Evolutionary conservation across 192 early-diverging fungal genomes (phyloP).

Genomic region (Podila verticillata): DNA sequence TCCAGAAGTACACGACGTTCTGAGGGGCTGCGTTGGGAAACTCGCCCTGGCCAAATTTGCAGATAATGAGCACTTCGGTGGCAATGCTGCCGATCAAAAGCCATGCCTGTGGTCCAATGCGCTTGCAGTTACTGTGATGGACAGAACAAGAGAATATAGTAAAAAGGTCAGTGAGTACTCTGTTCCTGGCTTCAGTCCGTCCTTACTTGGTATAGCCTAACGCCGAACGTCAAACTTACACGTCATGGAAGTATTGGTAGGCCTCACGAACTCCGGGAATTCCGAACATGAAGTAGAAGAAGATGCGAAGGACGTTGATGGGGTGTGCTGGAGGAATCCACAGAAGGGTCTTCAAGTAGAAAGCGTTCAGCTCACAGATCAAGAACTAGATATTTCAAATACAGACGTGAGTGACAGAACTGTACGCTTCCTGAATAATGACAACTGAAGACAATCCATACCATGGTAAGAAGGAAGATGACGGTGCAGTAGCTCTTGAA

Average conservation of each 20-base stretch:
- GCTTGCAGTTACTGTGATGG: slow-evolving; percentile 75
- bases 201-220: too few relatives aligned
- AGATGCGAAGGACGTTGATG: slow-evolving; percentile 80
- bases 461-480: slow-evolving; percentile 75
- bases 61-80: slow-evolving; percentile 90
- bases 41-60: slow-evolving; percentile 91
- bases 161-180: neutral
- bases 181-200: neutral
- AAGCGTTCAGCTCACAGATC: slow-evolving; percentile 89
- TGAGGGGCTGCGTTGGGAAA: slow-evolving; percentile 83
- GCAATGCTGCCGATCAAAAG: slow-evolving; percentile 85
- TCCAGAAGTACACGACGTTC: slow-evolving; percentile 80
- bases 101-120: slow-evolving; percentile 96
- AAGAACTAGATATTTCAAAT: slow-evolving; percentile 61
- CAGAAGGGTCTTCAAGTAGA: slow-evolving; percentile 93
- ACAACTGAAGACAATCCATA: slow-evolving; percentile 33
- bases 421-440: neutral
- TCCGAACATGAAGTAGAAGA: slow-evolving; percentile 86
- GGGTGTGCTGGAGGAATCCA: slow-evolving; percentile 92
- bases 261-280: slow-evolving; percentile 89
- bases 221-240: slow-evolving; percentile 7
- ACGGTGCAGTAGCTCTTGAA: slow-evolving; percentile 90
- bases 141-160: neutral
- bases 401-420: neutral
- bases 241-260: slow-evolving; percentile 86